These are phyloP conservation scores for Gossypium longicalyx DNA, from an alignment of 345 rosid genomes.

Conservation along the genomic window DNA sequence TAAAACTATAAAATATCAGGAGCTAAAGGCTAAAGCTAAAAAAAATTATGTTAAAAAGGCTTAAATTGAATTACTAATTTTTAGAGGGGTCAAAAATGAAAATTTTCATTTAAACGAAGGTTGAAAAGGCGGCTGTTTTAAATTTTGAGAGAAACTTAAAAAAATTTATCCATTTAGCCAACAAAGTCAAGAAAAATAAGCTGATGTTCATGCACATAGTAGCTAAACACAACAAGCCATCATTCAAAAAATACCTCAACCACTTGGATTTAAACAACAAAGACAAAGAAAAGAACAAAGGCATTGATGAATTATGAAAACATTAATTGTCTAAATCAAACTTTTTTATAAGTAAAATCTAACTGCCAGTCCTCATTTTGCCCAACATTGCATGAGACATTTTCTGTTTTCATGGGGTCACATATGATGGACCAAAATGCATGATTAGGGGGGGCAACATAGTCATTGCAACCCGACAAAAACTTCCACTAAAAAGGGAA, in stretches of 20 bases:
- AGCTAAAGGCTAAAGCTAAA: too few relatives aligned
- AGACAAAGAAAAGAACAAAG: not conserved
- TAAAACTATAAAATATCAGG: too few relatives aligned
- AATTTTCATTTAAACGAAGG: too few relatives aligned
- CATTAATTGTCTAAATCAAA: not conserved
- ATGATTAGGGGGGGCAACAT: not conserved
- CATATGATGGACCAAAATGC: not conserved
- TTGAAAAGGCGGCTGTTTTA: too few relatives aligned
- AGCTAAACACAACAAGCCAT: not conserved
- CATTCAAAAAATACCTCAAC: not conserved
- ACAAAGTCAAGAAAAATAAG: too few relatives aligned
- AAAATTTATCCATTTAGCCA: too few relatives aligned
- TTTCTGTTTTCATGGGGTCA: not conserved
- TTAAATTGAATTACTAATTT: too few relatives aligned
- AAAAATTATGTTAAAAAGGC: too few relatives aligned
- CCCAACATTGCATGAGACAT: slow-evolving; percentile 12
- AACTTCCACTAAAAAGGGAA: not conserved
- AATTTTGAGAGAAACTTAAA: too few relatives aligned
- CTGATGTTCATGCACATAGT: not conserved
- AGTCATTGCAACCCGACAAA: slow-evolving; percentile 24
- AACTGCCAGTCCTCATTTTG: slow-evolving; percentile 14
- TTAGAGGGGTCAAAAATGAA: too few relatives aligned
- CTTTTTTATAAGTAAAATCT: slow-evolving; percentile 1
- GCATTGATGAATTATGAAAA: slow-evolving; percentile 10
- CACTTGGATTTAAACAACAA: not conserved